These are phyloP conservation scores for Fusarium concolor DNA, from an alignment of 2,329 filamentous ascomycete genomes.

Conservation along the genomic window DNA sequence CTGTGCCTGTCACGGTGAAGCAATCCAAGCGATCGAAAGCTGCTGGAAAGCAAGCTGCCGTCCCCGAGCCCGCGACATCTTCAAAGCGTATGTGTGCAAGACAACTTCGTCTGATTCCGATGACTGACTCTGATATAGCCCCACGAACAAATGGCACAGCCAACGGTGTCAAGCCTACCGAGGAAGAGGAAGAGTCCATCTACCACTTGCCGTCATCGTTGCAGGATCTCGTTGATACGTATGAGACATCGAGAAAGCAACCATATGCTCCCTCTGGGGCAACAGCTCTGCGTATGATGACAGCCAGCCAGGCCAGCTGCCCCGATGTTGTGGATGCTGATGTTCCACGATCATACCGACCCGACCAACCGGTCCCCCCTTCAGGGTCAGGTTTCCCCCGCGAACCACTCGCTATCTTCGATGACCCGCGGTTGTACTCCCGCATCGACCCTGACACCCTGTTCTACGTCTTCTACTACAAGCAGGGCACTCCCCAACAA, in stretches of 20 bases:
- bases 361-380: constrained; percentile 79
- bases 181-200: constrained; percentile 79
- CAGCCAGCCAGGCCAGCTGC: constrained; percentile 76
- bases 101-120: neutral
- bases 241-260: constrained; percentile 83
- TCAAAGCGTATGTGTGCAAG: constrained; percentile 56
- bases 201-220: constrained; percentile 92
- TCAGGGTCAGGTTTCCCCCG: constrained; percentile 89
- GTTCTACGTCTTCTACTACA: constrained; percentile 99
- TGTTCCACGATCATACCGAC: constrained; percentile 84
- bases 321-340: constrained; percentile 85
- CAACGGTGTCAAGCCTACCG: constrained; percentile 63
- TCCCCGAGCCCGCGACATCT: constrained; percentile 57
- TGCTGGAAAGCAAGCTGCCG: constrained; percentile 58
- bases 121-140: constrained; percentile 44
- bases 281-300: constrained; percentile 78
- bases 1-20: constrained; percentile 46
- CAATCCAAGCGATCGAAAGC: constrained; percentile 57
- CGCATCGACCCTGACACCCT: constrained; percentile 95
- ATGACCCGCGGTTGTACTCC: constrained; percentile 87
- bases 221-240: constrained; percentile 90
- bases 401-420: constrained; percentile 90
- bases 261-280: constrained; percentile 71
- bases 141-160: constrained; percentile 63
- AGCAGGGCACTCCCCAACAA: constrained; percentile 95